Evolutionary conservation across 148 eudicot species (phyloP).

Genomic region (Oxyria digyna): DNA sequence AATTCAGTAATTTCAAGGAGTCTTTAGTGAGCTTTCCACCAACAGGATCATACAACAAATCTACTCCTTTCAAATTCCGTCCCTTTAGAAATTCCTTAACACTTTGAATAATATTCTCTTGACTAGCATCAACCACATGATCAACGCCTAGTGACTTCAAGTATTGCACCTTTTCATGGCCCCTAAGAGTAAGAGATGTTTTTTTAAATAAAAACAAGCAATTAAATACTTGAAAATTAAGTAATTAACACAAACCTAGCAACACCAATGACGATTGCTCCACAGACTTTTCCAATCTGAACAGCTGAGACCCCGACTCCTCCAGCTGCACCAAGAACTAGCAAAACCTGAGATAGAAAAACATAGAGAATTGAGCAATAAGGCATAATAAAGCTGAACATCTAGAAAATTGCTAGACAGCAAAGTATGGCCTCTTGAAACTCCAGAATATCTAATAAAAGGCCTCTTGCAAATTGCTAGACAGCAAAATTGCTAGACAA

Average conservation of each 20-base stretch:
- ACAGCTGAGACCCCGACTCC: slow-evolving; percentile 98
- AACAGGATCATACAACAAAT: slow-evolving; percentile 95
- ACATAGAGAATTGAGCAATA: background rate
- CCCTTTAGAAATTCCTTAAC: slow-evolving; percentile 72
- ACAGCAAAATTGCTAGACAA: no score
- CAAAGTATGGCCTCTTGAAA: no score
- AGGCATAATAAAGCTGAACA: no score
- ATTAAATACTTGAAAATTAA: background rate
- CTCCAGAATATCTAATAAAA: no score
- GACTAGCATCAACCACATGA: slow-evolving; percentile 77
- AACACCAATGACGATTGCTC: slow-evolving; percentile 83
- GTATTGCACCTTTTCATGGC: slow-evolving; percentile 69
- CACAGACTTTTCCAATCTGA: slow-evolving; percentile 84
- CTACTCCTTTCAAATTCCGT: slow-evolving; percentile 82
- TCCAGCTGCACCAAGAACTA: slow-evolving; percentile 99
- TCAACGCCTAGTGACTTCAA: slow-evolving; percentile 76
- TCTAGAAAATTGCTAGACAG: no score
- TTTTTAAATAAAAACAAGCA: background rate
- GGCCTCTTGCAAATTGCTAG: no score
- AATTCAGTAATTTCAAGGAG: slow-evolving; percentile 60
- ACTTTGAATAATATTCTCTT: slow-evolving; percentile 46
- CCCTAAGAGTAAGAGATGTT: slow-evolving; percentile 31
- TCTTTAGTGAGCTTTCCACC: slow-evolving; percentile 93
- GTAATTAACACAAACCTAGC: slow-evolving; percentile 60
- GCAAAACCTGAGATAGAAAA: slow-evolving; percentile 45